Percentiles rank a stretch among this genome's conserved stretches.
phyloP scores from a whole-genome alignment of 2,329 filamentous ascomycete species.

The Colletotrichum costaricense region DNA sequence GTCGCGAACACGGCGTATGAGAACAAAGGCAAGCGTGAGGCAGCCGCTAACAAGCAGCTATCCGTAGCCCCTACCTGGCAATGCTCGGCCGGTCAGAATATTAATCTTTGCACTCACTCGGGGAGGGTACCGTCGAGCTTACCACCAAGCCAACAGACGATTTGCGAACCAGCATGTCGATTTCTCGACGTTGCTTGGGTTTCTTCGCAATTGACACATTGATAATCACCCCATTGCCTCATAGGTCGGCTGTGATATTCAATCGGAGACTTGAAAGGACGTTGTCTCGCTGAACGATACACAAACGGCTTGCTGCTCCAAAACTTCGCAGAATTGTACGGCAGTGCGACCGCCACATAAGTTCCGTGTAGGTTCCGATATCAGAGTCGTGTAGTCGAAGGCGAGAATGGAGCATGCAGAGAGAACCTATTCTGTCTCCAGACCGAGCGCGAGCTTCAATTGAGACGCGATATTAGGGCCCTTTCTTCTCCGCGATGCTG shows the following conservation, averaged over 20 bases:
- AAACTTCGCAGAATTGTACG: neutral
- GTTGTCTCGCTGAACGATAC: neutral
- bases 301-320: neutral
- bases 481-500: neutral
- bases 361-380: neutral
- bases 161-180: neutral
- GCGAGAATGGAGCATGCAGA: conserved; percentile 9
- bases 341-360: neutral
- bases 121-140: neutral
- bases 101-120: neutral
- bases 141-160: neutral
- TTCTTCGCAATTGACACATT: neutral
- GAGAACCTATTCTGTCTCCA: neutral
- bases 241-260: neutral
- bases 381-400: conserved; percentile 20
- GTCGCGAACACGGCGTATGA: neutral
- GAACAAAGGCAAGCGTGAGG: neutral
- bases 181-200: neutral
- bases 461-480: neutral
- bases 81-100: neutral
- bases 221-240: neutral
- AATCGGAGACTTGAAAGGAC: neutral
- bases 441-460: neutral
- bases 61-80: neutral
- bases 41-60: neutral